Evolutionary conservation across 352 stramenopile species (phyloP), one percentile per base, ranked within the genome.

Genomic region (Peronosclerospora sorghi): DNA sequence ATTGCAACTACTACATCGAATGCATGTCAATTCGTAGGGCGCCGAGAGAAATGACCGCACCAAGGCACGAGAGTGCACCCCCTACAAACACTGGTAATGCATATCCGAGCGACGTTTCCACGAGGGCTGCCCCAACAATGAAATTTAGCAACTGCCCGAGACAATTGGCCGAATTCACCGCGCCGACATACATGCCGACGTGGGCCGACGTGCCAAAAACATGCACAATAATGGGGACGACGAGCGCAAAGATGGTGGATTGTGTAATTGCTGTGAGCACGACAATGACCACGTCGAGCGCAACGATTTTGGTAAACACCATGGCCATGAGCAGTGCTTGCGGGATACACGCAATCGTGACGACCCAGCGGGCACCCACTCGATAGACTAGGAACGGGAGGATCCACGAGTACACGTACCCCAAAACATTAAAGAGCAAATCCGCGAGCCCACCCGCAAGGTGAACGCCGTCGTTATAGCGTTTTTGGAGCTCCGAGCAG

Each of bases 131-230:
- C 2, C 67, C 72, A 18, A 81, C 41, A 14, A 67, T 45, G 39
- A 84, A 89, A 53, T 89, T 89, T 27, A 86, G 54, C 21, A 89
- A 37, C 23, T 89, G 76, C 5, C 73, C 72, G 1, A 83, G 23
- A 50, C 73, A 86, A 45, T 81, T 83, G 34, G 76, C 69, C 29
- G 73, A 86, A 55, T 86, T 86, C 18, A 86, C 59, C 4, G 76
- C 73, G 1, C 76, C 73, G 8, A 83, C 69, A 39, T 79, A 85
- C 57, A 88, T 77, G 14, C 76, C 76, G 23, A 86, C 58, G 2
- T 78, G 59, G 2, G 62, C 50, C 0, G 60, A 53, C n/a, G 58
- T 58, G 1, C 76, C 76, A 19, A 82, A 77, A 10, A 82, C 59
- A 36, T 85, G 66, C 6, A 86, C 48, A 37, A 84, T 79, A 10